Evolutionary conservation across 768 basidiomycete species (phyloP), one percentile per base, ranked within the genome.

Genomic region (Ephemerocybe angulata): DNA sequence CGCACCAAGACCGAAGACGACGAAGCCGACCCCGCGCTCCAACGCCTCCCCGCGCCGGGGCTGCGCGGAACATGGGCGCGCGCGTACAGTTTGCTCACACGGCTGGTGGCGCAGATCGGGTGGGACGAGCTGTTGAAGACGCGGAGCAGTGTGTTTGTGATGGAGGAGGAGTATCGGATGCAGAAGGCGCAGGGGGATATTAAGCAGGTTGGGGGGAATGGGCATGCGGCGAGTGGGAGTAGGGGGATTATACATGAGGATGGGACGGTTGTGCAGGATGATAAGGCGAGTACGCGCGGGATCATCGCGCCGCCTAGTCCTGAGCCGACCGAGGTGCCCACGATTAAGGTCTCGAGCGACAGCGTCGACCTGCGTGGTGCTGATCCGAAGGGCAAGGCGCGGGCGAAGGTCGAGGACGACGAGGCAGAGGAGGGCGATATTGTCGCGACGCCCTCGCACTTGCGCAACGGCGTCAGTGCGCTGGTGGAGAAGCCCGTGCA

Each of bases 121-220:
- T 99, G 97, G 97, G 97, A 99, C 72, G 97, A 98, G 74, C 82
- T 98, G 2, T 79, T 99, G 54, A 94, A 94, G 76, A 89, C 91
- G 13, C 86, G 97, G 80, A 93, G 91, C 69, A 73, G 77, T 33
- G 97, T 99, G 13, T 98, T 99, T 70, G 97, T 99, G 37, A 99
- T 99, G 97, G 97, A 98, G 68, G 96, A 99, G 67, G 97, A 99
- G 68, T 99, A 99, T 67, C 82, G 97, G 33, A 89, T 91, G 85
- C 96, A 98, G 74, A 98, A 98, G 67, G 87, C 89, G 2, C 83
- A 89, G 4, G 74, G 67, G 2, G 91, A 94, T 27, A 75, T 88
- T n/a, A 74, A 77, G 38, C n/a, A n/a, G n/a, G n/a, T n/a, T n/a
- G n/a, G n/a, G n/a, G n/a, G n/a, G n/a, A 41, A 19, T 41, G 38